Conservation (phyloP, 1,139 yeast genomes). For the Debaryomyces robertsiae region DNA sequence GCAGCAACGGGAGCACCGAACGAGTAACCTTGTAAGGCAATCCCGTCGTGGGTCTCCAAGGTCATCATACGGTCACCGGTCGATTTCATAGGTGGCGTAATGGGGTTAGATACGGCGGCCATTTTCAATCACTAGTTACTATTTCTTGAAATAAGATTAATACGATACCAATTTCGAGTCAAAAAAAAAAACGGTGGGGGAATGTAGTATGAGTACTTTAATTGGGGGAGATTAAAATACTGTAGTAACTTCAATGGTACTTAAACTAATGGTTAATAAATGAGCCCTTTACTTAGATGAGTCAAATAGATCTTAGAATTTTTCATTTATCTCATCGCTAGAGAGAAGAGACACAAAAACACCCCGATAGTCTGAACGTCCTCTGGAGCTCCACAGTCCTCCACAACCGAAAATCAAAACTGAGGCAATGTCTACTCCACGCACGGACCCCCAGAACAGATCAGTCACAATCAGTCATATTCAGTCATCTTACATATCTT, state of each 20-base stretch:
- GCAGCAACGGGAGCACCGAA: conserved; percentile 90
- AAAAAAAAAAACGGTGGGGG: conserved; percentile 8
- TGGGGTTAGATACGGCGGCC: conserved; percentile 60
- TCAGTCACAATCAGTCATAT: no score
- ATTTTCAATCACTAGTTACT: conserved; percentile 16
- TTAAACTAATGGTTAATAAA: conserved; percentile 8
- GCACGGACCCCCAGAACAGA: no score
- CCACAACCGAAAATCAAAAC: conserved; percentile 1
- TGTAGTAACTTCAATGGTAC: conserved; percentile 7
- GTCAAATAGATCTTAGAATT: conserved; percentile 2
- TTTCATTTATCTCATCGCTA: conserved; percentile 8
- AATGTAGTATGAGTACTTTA: conserved; percentile 16
- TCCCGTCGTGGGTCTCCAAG: conserved; percentile 89
- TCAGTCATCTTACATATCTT: conserved; percentile 5
- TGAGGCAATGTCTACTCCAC: conserved; percentile 1
- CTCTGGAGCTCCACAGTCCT: no score
- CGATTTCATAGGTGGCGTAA: conserved; percentile 84
- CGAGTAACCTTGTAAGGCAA: conserved; percentile 91
- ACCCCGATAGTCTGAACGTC: conserved; percentile 2
- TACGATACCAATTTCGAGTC: conserved; percentile 4
- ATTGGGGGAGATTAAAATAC: conserved; percentile 21
- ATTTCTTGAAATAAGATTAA: conserved; percentile 7
- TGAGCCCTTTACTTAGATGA: background rate
- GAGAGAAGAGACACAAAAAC: conserved; percentile 4
- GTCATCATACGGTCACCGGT: conserved; percentile 83